Evolutionary conservation across 1,284 basidiomycete genomes (phyloP).

Genomic region (Phylloboletellus chloephorus): DNA sequence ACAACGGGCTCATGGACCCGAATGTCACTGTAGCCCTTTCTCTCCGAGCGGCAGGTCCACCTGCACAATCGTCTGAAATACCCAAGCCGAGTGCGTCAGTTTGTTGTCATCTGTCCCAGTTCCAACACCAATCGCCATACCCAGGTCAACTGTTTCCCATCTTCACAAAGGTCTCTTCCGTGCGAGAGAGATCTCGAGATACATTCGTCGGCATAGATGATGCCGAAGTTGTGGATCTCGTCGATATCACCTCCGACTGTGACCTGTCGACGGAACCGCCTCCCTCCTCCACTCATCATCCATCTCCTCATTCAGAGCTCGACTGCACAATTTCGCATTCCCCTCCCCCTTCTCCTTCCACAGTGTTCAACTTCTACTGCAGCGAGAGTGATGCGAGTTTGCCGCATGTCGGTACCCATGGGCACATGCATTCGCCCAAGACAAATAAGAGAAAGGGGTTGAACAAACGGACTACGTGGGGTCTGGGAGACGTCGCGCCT

Average conservation of each 20-base stretch:
- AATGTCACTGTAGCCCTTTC: not conserved
- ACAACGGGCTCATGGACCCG: not conserved
- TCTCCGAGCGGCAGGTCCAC: slow-evolving; percentile 1
- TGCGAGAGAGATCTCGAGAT: slow-evolving; percentile 2
- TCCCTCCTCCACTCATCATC: slow-evolving; percentile 6
- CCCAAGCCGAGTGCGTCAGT: slow-evolving; percentile 20
- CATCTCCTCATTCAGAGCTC: slow-evolving; percentile 13
- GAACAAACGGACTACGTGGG: slow-evolving; percentile 5
- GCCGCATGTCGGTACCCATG: slow-evolving; percentile 5
- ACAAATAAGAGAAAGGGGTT: slow-evolving; percentile 6
- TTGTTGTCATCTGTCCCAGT: not conserved
- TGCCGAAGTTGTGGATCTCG: slow-evolving; percentile 19
- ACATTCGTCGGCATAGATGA: slow-evolving; percentile 8
- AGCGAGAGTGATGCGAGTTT: slow-evolving; percentile 8
- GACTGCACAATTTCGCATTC: slow-evolving; percentile 7
- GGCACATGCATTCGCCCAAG: not conserved
- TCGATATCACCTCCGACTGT: slow-evolving; percentile 12
- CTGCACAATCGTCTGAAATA: not conserved
- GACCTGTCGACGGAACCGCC: slow-evolving; percentile 16
- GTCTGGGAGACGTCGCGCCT: slow-evolving; percentile 29
- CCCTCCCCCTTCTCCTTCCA: slow-evolving; percentile 5
- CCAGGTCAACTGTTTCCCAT: slow-evolving; percentile 27
- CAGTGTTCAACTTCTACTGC: not conserved
- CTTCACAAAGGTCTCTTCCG: slow-evolving; percentile 16
- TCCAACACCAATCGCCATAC: slow-evolving; percentile 2